phyloP scores from a whole-genome alignment of 2,329 filamentous ascomycete genomes.

The Aspergillus sp. region DNA sequence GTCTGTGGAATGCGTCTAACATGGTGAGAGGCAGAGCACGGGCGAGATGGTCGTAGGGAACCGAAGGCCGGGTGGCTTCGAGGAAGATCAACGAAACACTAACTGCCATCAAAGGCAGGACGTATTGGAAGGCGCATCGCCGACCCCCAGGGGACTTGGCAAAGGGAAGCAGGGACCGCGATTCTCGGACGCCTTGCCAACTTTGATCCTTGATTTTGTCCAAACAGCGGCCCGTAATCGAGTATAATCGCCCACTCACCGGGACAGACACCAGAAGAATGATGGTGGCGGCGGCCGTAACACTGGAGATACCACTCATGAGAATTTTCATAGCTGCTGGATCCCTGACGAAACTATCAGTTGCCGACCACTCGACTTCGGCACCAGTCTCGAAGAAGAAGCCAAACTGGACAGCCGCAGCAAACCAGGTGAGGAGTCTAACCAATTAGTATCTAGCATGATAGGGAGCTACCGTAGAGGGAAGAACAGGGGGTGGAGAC shows the following conservation, averaged over 20 bases:
- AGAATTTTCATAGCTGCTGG: constrained; percentile 32
- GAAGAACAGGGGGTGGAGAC: constrained; percentile 3
- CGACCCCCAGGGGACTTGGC: constrained; percentile 13
- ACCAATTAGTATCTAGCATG: constrained; percentile 1
- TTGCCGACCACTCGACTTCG: constrained; percentile 33
- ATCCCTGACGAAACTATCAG: constrained; percentile 27
- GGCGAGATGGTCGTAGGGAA: constrained; percentile 32
- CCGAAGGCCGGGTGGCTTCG: constrained; percentile 19
- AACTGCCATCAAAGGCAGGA: constrained; percentile 14
- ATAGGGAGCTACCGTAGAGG: not conserved
- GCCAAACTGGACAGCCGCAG: constrained; percentile 29
- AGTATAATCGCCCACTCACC: constrained; percentile 22
- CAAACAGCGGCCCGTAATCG: constrained; percentile 15
- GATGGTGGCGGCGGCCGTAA: constrained; percentile 18
- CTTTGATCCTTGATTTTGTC: constrained; percentile 13
- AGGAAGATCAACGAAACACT: constrained; percentile 22
- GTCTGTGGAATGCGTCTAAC: constrained; percentile 21
- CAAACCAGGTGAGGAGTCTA: constrained; percentile 23
- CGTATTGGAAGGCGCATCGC: constrained; percentile 11
- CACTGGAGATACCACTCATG: constrained; percentile 25
- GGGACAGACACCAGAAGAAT: constrained; percentile 23
- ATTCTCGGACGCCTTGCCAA: constrained; percentile 9
- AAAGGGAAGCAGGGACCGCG: constrained; percentile 12
- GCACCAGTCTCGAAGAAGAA: constrained; percentile 35
- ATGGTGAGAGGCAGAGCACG: constrained; percentile 29